Conservation (phyloP, 345 rosid species). For the Salix arbutifolia region DNA sequence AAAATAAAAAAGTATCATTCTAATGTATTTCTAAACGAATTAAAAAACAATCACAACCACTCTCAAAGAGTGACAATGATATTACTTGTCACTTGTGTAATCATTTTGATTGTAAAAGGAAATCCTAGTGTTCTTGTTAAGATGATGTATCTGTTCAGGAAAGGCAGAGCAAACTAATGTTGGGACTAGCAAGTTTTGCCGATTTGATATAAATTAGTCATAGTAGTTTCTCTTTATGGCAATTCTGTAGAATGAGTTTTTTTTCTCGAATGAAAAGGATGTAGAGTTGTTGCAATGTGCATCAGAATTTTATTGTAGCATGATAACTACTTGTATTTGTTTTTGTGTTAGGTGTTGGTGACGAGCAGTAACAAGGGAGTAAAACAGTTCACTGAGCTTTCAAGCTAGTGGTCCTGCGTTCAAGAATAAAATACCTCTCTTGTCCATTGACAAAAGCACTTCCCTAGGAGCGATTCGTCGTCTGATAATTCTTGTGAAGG, state of each 20-base stretch:
- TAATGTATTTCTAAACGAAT: no score
- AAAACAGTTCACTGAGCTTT: slow-evolving; percentile 50
- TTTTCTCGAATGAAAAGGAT: no score
- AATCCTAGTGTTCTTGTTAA: background rate
- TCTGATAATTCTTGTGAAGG: background rate
- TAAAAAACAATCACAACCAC: no score
- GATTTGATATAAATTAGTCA: no score
- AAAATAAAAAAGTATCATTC: no score
- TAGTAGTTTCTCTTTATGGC: no score
- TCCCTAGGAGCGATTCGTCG: background rate
- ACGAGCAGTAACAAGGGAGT: slow-evolving; percentile 61
- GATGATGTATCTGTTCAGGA: background rate
- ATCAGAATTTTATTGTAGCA: background rate
- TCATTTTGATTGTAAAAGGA: background rate
- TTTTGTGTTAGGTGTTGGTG: slow-evolving; percentile 59
- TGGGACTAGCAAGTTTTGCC: background rate
- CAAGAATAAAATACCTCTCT: slow-evolving; percentile 44
- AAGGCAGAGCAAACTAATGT: no score
- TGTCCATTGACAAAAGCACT: background rate
- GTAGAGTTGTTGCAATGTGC: background rate
- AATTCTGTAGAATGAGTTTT: no score
- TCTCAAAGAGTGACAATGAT: rapidly evolving
- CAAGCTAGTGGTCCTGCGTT: slow-evolving; percentile 72
- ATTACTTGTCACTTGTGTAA: background rate
- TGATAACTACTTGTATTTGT: background rate